Percentiles rank a stretch among this genome's conserved stretches.
phyloP scores from a whole-genome alignment of 345 rosid species.

The Laguncularia racemosa region DNA sequence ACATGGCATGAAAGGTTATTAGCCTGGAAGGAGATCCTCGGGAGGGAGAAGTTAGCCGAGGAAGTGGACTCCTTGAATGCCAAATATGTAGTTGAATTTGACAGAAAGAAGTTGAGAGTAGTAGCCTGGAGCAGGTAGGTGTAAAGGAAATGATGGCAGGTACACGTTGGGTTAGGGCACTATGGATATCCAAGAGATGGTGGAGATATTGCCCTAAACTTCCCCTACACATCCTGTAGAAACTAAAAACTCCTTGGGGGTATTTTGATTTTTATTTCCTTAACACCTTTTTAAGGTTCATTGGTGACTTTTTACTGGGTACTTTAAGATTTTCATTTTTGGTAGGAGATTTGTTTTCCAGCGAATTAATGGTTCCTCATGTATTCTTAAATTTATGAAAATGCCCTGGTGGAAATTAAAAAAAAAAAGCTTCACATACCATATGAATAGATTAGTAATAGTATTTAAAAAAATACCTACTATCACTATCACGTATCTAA shows the following conservation, averaged over 20 bases:
- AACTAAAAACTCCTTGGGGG: slow-evolving; percentile 85
- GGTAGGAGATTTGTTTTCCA: background rate
- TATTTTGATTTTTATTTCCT: slow-evolving; percentile 1
- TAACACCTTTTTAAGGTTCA: background rate
- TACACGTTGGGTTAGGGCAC: slow-evolving; percentile 65
- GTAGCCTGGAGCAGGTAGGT: slow-evolving; percentile 82
- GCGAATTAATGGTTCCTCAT: background rate
- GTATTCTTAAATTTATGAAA: too few species aligned
- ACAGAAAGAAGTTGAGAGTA: slow-evolving; percentile 93
- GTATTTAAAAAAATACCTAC: too few species aligned
- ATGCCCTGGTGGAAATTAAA: too few species aligned
- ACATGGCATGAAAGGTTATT: slow-evolving; percentile 78
- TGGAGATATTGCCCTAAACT: slow-evolving; percentile 94
- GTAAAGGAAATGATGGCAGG: slow-evolving; percentile 48
- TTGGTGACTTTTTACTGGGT: background rate
- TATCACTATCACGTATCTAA: too few species aligned
- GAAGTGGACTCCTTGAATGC: slow-evolving; percentile 50
- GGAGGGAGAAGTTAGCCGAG: slow-evolving; percentile 60
- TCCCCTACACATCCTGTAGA: slow-evolving; percentile 85
- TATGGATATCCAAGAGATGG: slow-evolving; percentile 98
- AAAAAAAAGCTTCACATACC: too few species aligned
- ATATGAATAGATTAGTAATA: too few species aligned
- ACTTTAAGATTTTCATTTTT: background rate
- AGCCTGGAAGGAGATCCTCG: slow-evolving; percentile 61
- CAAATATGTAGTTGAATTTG: slow-evolving; percentile 84